These are phyloP conservation scores for Hericium rajendrae DNA, from an alignment of 768 basidiomycete genomes.

Conservation along the genomic window DNA sequence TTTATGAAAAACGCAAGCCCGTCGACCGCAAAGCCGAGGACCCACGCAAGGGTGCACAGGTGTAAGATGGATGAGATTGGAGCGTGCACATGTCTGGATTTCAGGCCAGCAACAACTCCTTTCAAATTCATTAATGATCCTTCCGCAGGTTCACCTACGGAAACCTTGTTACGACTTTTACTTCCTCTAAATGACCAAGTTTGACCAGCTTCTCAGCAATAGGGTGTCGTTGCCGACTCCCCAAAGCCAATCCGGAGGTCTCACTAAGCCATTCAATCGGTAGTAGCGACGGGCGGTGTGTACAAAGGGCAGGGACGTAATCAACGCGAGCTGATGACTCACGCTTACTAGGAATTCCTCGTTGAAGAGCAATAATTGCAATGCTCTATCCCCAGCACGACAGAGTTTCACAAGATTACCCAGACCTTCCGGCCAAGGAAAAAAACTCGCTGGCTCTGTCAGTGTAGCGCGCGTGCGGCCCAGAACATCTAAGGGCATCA, in stretches of 20 bases:
- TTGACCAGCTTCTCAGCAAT: constrained; percentile 38
- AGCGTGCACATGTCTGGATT: no score
- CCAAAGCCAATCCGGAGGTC: constrained; percentile 72
- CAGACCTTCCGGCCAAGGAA: constrained; percentile 69
- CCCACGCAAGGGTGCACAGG: no score
- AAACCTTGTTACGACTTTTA: no score
- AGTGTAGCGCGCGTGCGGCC: constrained; percentile 84
- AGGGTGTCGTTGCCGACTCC: constrained; percentile 42
- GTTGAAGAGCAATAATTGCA: constrained; percentile 90
- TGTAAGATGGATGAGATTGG: no score
- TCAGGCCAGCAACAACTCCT: no score
- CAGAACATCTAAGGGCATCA: constrained; percentile 44
- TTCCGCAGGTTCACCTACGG: no score
- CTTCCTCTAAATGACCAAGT: no score
- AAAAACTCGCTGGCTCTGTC: constrained; percentile 81
- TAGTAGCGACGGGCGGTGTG: constrained; percentile 87
- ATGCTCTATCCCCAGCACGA: constrained; percentile 84
- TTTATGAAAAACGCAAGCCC: no score
- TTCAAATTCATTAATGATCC: no score
- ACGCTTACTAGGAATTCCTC: constrained; percentile 84
- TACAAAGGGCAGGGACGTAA: constrained; percentile 89
- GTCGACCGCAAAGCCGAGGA: no score
- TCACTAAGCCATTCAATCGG: constrained; percentile 88
- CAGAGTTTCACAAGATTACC: constrained; percentile 75
- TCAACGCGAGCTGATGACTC: constrained; percentile 85